Evolutionary conservation across 768 basidiomycete genomes (phyloP), one percentile per base, ranked within the genome.

Genomic region (Lactifluus rugatus): DNA sequence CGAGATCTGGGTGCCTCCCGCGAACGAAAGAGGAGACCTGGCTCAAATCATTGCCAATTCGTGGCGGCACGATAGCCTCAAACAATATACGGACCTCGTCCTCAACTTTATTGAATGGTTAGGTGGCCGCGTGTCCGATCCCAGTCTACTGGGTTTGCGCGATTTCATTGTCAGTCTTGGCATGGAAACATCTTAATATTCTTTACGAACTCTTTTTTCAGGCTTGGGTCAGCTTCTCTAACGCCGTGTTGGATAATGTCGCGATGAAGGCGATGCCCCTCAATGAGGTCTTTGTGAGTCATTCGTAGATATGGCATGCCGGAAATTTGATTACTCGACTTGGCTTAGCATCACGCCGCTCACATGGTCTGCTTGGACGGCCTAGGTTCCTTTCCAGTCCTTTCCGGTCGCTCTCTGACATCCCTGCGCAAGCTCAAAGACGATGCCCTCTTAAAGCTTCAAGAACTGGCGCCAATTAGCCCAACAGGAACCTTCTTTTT

Each of bases 1-100:
- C 3, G 96, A 99, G 70, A 95, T 99, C 32, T 99, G 96, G 95
- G 96, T 99, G 0, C 94, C 95, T 3, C 74, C 84, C 17, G 80
- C 97, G 31, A 82, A 89, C 56, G 77, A 83, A 58, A 76, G 83
- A 17, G 65, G 68, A 5, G 96, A 99, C 68, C 73, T 95, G 7
- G 75, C 82, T 58, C 76, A 89, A 65, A 95, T 99, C 65, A 75
- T 98, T 25, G 72, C 76, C 11, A 79, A 73, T 52, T 77, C 82
- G 2, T 96, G 93, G 92, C 72, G 73, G 46, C 69, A 78, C 51
- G 75, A 79, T 2, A 64, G 69, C 10, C 71, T 96, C 51, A 72
- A 70, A 45, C 55, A 61, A 1, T 87, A 81, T 65, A 93, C 89
- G 2, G 52, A 72, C 0, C 74, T 72, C 8, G 69, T 98, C 14